Evolutionary conservation across 176 grass and related monocot genomes (phyloP).

Genomic region (Hyparrhenia diplandra): DNA sequence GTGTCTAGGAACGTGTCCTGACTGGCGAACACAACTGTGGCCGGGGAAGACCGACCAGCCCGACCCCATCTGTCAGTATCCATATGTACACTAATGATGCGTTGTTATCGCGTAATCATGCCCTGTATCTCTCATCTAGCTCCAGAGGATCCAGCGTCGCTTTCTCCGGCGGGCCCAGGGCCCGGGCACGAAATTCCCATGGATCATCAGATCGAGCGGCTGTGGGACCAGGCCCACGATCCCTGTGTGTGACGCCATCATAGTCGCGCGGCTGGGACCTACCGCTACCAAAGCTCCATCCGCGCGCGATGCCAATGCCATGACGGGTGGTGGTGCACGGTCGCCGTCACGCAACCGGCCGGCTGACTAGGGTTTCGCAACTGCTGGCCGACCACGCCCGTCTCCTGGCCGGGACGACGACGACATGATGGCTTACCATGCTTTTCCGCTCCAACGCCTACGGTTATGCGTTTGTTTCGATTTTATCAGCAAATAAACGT

Average conservation of each 20-base stretch:
- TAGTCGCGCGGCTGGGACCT: slow-evolving; percentile 12
- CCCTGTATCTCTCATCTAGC: background rate
- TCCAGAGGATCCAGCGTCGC: background rate
- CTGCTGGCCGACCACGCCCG: background rate
- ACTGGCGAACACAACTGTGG: background rate
- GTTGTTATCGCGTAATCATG: background rate
- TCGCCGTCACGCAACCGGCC: slow-evolving; percentile 21
- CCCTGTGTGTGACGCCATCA: background rate
- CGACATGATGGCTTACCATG: no score
- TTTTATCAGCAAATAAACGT: no score
- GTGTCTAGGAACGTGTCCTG: background rate
- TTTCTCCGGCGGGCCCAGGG: slow-evolving; percentile 17
- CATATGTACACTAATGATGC: background rate
- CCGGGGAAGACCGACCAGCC: no score
- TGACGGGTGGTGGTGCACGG: slow-evolving; percentile 7
- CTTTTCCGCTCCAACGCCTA: background rate
- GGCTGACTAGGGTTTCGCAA: slow-evolving; percentile 12
- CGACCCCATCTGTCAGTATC: no score
- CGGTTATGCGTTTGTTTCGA: no score
- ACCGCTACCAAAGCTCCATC: no score
- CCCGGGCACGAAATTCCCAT: background rate
- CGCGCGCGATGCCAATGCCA: no score
- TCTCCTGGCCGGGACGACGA: background rate
- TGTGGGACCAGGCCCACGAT: background rate
- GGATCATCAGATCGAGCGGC: background rate